These are phyloP conservation scores for Fusarium citri DNA, from an alignment of 2,329 filamentous ascomycete species.

Conservation along the genomic window DNA sequence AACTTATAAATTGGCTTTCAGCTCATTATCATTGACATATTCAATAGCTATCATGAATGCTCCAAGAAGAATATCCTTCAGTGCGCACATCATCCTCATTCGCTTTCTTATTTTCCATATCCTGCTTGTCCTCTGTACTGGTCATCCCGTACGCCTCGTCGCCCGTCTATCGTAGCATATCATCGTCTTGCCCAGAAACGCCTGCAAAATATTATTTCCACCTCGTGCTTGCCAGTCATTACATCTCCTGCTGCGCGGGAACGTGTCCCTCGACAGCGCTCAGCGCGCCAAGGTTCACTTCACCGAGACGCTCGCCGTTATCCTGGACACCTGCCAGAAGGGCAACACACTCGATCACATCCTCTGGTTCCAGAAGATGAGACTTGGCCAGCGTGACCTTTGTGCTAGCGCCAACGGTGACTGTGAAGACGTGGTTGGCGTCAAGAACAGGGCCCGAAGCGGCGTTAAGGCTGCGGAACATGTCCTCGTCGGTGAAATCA, in stretches of 20 bases:
- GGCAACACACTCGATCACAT: slow-evolving; percentile 79
- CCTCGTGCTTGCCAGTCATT: slow-evolving; percentile 9
- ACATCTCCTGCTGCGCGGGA: slow-evolving; percentile 49
- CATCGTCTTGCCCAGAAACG: slow-evolving; percentile 42
- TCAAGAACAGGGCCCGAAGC: slow-evolving; percentile 65
- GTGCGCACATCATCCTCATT: slow-evolving; percentile 1
- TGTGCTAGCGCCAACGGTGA: slow-evolving; percentile 90
- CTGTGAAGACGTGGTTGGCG: slow-evolving; percentile 81
- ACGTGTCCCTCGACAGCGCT: slow-evolving; percentile 66
- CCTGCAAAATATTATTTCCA: slow-evolving; percentile 33
- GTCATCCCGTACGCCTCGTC: slow-evolving; percentile 32
- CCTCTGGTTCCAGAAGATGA: slow-evolving; percentile 88
- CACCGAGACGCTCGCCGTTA: slow-evolving; percentile 56
- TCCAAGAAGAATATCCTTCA: slow-evolving; percentile 9
- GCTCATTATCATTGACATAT: slow-evolving; percentile 30
- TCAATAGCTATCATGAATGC: slow-evolving; percentile 18
- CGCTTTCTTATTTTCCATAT: slow-evolving; percentile 27
- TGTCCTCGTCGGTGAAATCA: slow-evolving; percentile 97
- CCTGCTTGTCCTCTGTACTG: slow-evolving; percentile 4
- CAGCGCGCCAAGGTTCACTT: slow-evolving; percentile 67
- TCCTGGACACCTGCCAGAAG: slow-evolving; percentile 64
- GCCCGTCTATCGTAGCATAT: slow-evolving; percentile 34
- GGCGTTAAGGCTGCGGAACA: slow-evolving; percentile 84
- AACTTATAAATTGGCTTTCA: neutral
- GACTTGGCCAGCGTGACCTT: slow-evolving; percentile 92